Conservation (phyloP, 2,329 filamentous ascomycete genomes). For the Cytospora piceae region DNA sequence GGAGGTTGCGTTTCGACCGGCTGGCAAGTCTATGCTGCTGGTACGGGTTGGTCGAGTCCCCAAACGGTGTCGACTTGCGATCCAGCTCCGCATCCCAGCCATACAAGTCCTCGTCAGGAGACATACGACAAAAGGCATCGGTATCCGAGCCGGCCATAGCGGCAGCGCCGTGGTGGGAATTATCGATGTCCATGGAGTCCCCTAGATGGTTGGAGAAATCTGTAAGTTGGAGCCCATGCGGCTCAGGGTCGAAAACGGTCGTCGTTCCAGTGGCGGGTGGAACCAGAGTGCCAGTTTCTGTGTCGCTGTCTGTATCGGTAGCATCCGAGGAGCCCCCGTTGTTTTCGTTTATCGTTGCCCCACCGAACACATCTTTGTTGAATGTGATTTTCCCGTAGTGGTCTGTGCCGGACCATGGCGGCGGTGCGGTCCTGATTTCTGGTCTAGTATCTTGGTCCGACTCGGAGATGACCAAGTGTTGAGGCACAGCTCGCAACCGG, state of each 20-base stretch:
- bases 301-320: slow-evolving; percentile 28
- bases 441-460: slow-evolving; percentile 11
- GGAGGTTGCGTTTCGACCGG: slow-evolving; percentile 26
- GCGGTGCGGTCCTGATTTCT: slow-evolving; percentile 27
- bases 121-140: slow-evolving; percentile 24
- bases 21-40: slow-evolving; percentile 27
- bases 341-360: slow-evolving; percentile 14
- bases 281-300: slow-evolving; percentile 20
- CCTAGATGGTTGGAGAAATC: slow-evolving; percentile 40
- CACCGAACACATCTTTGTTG: slow-evolving; percentile 3
- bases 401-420: slow-evolving; percentile 18
- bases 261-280: slow-evolving; percentile 14
- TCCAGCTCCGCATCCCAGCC: slow-evolving; percentile 37
- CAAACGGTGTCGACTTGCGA: slow-evolving; percentile 28
- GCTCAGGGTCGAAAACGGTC: slow-evolving; percentile 21
- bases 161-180: slow-evolving; percentile 26
- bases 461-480: slow-evolving; percentile 22
- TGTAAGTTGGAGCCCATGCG: slow-evolving; percentile 33
- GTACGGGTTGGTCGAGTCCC: slow-evolving; percentile 1
- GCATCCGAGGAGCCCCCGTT: slow-evolving; percentile 20
- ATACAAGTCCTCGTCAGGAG: slow-evolving; percentile 35
- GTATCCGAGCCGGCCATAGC: slow-evolving; percentile 28
- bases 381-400: not conserved
- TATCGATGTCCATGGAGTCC: slow-evolving; percentile 19
- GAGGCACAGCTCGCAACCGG: slow-evolving; percentile 27